phyloP scores from a whole-genome alignment of 78 protist species.

The Emiliania huxleyi region DNA sequence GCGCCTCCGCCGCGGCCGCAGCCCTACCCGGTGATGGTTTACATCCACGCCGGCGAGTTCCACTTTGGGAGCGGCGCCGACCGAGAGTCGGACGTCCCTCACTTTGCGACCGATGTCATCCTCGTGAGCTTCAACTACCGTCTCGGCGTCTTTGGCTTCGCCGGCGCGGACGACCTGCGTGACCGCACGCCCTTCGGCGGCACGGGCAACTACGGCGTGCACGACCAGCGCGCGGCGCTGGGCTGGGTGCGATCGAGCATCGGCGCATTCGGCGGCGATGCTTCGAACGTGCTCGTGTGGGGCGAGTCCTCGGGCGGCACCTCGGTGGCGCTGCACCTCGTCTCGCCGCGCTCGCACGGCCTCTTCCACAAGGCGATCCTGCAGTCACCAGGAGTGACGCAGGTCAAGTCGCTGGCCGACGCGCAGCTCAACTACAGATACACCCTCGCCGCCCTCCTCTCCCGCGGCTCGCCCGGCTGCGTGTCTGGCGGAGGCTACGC shows the following conservation, averaged over 20 bases:
- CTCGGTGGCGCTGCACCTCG: not conserved
- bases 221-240: constrained; percentile 53
- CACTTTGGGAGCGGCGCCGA: not conserved
- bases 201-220: constrained; percentile 56
- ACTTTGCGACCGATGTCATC: not conserved
- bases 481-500: no score
- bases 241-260: constrained; percentile 51
- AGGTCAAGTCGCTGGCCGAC: no score
- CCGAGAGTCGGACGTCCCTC: not conserved
- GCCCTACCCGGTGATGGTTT: not conserved
- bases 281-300: not conserved
- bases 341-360: not conserved
- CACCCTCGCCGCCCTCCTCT: no score
- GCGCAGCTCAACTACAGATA: no score
- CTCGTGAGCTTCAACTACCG: constrained; percentile 11
- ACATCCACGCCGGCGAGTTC: not conserved
- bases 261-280: constrained; percentile 62
- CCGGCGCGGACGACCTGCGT: not conserved
- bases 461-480: no score
- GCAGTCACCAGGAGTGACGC: not conserved
- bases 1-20: not conserved
- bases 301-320: constrained; percentile 39
- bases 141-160: constrained; percentile 15
- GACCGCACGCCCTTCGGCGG: not conserved
- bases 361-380: not conserved